A percentile compares a stretch with the other conserved stretches of the same genome.
phyloP scores from a whole-genome alignment of 2,329 filamentous ascomycete genomes.

The Thermomyces lanuginosus region DNA sequence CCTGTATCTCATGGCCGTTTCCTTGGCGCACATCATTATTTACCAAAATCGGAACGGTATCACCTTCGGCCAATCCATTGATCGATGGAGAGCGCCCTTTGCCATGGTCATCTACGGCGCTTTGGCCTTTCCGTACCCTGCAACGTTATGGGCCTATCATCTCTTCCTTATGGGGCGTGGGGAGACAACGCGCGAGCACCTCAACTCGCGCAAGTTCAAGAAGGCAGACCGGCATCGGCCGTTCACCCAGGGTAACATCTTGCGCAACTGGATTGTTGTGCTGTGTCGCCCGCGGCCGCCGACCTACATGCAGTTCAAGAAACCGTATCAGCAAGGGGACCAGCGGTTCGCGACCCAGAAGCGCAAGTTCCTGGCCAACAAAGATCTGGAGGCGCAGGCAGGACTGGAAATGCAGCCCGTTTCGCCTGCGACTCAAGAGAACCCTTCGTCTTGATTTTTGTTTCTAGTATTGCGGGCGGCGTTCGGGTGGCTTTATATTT shows the following conservation, averaged over 20 bases:
- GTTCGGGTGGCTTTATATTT: no score
- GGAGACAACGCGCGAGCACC: slow-evolving; percentile 89
- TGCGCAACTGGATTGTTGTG: slow-evolving; percentile 68
- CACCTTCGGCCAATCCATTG: slow-evolving; percentile 52
- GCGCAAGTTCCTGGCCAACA: slow-evolving; percentile 35
- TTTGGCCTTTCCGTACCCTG: slow-evolving; percentile 61
- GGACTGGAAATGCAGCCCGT: slow-evolving; percentile 60
- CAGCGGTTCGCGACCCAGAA: slow-evolving; percentile 56
- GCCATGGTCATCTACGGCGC: slow-evolving; percentile 75
- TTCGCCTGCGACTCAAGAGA: slow-evolving; percentile 7
- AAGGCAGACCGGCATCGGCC: slow-evolving; percentile 84
- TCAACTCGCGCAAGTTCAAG: slow-evolving; percentile 88
- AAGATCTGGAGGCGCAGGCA: slow-evolving; percentile 35
- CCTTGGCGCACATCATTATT: slow-evolving; percentile 62
- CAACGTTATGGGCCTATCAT: slow-evolving; percentile 73
- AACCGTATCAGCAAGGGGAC: slow-evolving; percentile 59
- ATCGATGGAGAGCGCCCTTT: slow-evolving; percentile 62
- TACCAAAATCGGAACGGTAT: slow-evolving; percentile 49
- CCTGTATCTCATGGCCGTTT: slow-evolving; percentile 59
- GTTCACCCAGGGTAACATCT: slow-evolving; percentile 60
- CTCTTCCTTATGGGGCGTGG: slow-evolving; percentile 78
- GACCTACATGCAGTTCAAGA: slow-evolving; percentile 79
- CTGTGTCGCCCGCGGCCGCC: slow-evolving; percentile 70
- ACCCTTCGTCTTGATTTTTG: slow-evolving; percentile 1
- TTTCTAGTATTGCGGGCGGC: no score